Conservation (phyloP, 2,329 filamentous ascomycete species). For the Phyllosticta citribraziliensis region DNA sequence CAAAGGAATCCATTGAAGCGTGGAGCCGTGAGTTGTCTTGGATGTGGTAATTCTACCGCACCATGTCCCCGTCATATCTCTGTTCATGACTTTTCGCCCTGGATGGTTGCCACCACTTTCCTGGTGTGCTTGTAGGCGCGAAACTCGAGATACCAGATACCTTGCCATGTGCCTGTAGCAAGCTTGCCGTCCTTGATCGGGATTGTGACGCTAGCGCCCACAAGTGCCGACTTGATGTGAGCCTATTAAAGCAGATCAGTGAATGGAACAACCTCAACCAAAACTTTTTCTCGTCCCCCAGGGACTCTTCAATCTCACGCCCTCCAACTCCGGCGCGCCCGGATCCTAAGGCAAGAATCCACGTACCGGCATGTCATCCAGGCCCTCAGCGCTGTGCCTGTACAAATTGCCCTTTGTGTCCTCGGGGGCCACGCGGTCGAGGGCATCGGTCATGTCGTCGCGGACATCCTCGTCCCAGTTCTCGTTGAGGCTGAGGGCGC, state of each 20-base stretch:
- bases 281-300: background rate
- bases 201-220: conserved; percentile 82
- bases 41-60: background rate
- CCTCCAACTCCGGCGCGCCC: background rate
- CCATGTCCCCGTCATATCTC: background rate
- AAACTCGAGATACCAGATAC: conserved; percentile 94
- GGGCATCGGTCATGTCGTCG: conserved; percentile 83
- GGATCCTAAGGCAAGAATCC: background rate
- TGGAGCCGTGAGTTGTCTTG: too few relatives aligned
- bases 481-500: conserved; percentile 85
- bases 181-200: conserved; percentile 81
- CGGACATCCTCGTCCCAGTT: conserved; percentile 83
- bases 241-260: conserved; percentile 41
- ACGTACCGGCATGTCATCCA: conserved; percentile 84
- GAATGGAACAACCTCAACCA: background rate
- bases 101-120: conserved; percentile 84
- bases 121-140: conserved; percentile 64
- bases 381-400: conserved; percentile 75
- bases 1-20: background rate
- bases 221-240: conserved; percentile 83
- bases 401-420: conserved; percentile 61
- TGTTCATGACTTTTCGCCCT: conserved; percentile 59
- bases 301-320: background rate
- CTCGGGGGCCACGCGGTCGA: conserved; percentile 82
- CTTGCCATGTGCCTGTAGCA: conserved; percentile 66